Conservation (phyloP, 768 basidiomycete species). For the Tylopilus subfusipes region DNA sequence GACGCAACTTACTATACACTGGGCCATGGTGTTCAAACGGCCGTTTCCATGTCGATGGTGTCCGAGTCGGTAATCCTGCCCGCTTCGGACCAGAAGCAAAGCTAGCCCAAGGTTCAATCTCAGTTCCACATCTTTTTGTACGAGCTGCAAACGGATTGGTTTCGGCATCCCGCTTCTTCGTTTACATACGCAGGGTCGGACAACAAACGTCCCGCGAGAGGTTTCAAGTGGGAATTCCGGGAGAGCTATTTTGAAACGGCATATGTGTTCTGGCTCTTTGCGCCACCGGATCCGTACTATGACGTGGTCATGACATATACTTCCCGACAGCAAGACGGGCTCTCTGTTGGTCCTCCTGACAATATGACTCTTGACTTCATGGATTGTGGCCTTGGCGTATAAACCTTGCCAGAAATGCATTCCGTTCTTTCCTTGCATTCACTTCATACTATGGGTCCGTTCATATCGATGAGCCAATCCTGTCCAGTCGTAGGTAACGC, state of each 20-base stretch:
- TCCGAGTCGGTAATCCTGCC: background rate
- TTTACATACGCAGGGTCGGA: background rate
- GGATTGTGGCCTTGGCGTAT: too few species aligned
- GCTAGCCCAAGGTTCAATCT: background rate
- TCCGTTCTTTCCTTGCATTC: too few species aligned
- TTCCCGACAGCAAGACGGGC: too few species aligned
- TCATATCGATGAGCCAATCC: too few species aligned
- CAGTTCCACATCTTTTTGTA: background rate
- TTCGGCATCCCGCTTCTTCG: background rate
- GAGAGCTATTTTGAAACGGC: background rate
- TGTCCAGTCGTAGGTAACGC: background rate
- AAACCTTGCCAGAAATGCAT: too few species aligned
- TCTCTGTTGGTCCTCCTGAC: too few species aligned
- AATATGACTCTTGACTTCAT: too few species aligned
- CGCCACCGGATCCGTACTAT: too few species aligned
- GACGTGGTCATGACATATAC: too few species aligned
- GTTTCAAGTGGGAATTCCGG: conserved; percentile 1
- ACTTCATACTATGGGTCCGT: too few species aligned
- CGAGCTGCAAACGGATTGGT: background rate
- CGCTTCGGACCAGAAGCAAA: background rate
- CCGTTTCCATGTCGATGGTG: background rate
- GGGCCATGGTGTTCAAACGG: too few species aligned
- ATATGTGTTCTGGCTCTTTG: too few species aligned
- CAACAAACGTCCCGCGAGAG: conserved; percentile 2
- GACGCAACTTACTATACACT: background rate